These are phyloP conservation scores for Carallia brachiata DNA, from an alignment of 345 rosid genomes.

Conservation along the genomic window DNA sequence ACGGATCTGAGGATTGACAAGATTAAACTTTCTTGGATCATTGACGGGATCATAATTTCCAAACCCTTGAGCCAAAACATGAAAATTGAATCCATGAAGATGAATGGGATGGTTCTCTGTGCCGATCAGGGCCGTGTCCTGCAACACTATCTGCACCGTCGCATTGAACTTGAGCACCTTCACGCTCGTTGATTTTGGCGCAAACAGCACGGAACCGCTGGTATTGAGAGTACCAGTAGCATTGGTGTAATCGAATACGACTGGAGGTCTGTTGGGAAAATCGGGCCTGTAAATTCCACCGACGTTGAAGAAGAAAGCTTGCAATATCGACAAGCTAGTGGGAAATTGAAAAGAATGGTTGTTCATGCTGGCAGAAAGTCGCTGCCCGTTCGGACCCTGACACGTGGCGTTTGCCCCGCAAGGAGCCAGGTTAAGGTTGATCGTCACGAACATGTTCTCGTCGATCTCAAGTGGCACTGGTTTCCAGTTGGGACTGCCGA, in stretches of 20 bases:
- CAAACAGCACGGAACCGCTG: constrained; percentile 29
- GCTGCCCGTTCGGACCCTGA: constrained; percentile 29
- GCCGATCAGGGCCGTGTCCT: constrained; percentile 59
- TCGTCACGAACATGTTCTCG: constrained; percentile 58
- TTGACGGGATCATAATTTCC: constrained; percentile 60
- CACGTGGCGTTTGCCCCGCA: constrained; percentile 51
- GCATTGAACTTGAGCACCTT: constrained; percentile 47
- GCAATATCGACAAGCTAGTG: constrained; percentile 39
- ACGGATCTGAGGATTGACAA: constrained; percentile 57
- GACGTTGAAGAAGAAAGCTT: constrained; percentile 50
- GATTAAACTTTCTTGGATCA: constrained; percentile 51
- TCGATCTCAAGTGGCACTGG: constrained; percentile 63
- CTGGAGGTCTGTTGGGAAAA: constrained; percentile 59
- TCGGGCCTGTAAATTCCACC: constrained; percentile 55
- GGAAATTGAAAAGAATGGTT: constrained; percentile 56
- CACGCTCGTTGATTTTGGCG: constrained; percentile 50
- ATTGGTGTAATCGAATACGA: constrained; percentile 59
- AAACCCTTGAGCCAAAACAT: constrained; percentile 85
- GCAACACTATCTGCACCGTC: constrained; percentile 69
- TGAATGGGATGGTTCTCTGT: constrained; percentile 89
- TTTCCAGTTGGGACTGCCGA: constrained; percentile 41
- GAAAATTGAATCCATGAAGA: constrained; percentile 74
- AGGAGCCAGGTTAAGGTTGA: constrained; percentile 43
- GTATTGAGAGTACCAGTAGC: constrained; percentile 17
- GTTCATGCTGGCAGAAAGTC: constrained; percentile 64